Evolutionary conservation across 75 land plant genomes (phyloP).

Genomic region (Adiantum capillusveneris): DNA sequence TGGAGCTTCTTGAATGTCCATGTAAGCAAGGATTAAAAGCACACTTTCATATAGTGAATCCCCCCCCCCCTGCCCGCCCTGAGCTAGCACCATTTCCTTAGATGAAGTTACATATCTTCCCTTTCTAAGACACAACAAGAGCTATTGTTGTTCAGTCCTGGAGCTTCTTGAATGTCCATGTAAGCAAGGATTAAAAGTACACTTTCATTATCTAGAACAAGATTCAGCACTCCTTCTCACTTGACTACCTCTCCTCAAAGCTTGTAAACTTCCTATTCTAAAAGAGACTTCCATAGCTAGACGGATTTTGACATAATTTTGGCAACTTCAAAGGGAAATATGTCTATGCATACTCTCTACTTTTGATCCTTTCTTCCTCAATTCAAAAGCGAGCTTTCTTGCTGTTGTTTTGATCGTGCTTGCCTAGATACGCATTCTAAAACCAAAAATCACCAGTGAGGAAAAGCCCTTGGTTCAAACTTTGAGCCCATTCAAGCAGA

Average conservation of each 20-base stretch:
- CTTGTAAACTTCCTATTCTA: slow-evolving; percentile 33
- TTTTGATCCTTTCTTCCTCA: background rate
- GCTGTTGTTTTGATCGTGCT: slow-evolving; percentile 28
- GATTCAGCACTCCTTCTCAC: slow-evolving; percentile 38
- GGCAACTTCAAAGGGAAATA: slow-evolving; percentile 64
- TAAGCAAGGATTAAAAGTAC: slow-evolving; percentile 45
- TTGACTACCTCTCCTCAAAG: slow-evolving; percentile 36
- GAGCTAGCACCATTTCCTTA: too few relatives aligned
- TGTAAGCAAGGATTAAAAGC: slow-evolving; percentile 43
- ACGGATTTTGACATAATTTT: slow-evolving; percentile 54
- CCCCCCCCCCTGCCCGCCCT: too few relatives aligned
- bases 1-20: slow-evolving; percentile 44
- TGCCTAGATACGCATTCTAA: slow-evolving; percentile 26
- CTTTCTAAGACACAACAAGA: slow-evolving; percentile 33
- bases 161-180: slow-evolving; percentile 43
- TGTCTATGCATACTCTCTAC: slow-evolving; percentile 20
- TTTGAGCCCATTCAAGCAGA: background rate
- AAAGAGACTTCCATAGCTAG: slow-evolving; percentile 48
- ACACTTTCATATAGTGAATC: too few relatives aligned
- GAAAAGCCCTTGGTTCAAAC: background rate
- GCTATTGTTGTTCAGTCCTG: slow-evolving; percentile 36
- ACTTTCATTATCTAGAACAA: slow-evolving; percentile 54
- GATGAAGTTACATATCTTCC: slow-evolving; percentile 50
- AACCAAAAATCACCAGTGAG: background rate
- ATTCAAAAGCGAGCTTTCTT: slow-evolving; percentile 15